Conservation (phyloP, 73 alveolate genomes). For the Paramecium caudatum region DNA sequence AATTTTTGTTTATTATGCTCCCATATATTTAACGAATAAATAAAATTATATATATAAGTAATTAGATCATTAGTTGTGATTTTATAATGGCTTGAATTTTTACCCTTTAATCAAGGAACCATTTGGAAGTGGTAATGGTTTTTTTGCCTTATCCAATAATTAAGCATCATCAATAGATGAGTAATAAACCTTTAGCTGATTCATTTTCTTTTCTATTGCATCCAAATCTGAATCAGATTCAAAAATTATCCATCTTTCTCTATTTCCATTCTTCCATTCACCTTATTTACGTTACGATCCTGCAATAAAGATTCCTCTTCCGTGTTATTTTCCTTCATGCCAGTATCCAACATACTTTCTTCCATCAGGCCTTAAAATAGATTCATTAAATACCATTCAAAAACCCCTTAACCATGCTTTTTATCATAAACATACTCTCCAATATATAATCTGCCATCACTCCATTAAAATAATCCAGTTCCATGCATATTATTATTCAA, state of each 20-base stretch:
- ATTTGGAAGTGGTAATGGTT: not conserved
- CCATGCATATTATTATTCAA: slow-evolving; percentile 83
- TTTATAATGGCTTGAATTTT: slow-evolving; percentile 17
- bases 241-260: slow-evolving; percentile 76
- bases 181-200: not conserved
- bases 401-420: slow-evolving; percentile 88
- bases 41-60: not conserved
- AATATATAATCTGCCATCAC: slow-evolving; percentile 80
- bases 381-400: slow-evolving; percentile 67
- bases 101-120: slow-evolving; percentile 10
- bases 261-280: slow-evolving; percentile 79
- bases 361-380: slow-evolving; percentile 74
- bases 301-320: slow-evolving; percentile 76
- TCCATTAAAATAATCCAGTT: slow-evolving; percentile 86
- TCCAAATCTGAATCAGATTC: slow-evolving; percentile 67
- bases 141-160: slow-evolving; percentile 46
- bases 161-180: not conserved
- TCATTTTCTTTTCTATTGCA: slow-evolving; percentile 50
- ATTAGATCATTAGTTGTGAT: slow-evolving; percentile 40
- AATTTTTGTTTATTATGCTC: not conserved
- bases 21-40: slow-evolving; percentile 42
- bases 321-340: slow-evolving; percentile 78
- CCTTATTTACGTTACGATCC: slow-evolving; percentile 75
- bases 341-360: slow-evolving; percentile 77
- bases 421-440: slow-evolving; percentile 83